These are phyloP conservation scores for Prunus armeniaca DNA, from an alignment of 306 rosid species.

Conservation along the genomic window DNA sequence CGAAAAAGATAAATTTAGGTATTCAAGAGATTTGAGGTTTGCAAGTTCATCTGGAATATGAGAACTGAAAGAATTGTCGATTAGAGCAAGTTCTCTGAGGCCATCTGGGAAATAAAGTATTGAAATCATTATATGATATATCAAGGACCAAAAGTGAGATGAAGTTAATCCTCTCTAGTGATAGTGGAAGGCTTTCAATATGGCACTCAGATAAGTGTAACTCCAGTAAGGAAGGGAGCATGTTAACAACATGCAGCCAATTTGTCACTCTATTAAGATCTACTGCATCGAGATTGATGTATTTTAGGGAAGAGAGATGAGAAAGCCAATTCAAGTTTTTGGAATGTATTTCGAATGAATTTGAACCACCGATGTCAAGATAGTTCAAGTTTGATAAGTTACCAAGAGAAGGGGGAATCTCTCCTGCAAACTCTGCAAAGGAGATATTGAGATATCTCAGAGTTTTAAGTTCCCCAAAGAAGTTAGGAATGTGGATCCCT, in stretches of 20 bases:
- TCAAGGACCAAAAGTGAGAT: background rate
- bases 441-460: constrained; percentile 36
- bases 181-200: background rate
- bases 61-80: fast-evolving
- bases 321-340: constrained; percentile 19
- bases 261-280: constrained; percentile 17
- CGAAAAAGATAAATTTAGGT: fast-evolving
- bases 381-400: background rate
- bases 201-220: background rate
- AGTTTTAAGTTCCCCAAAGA: constrained; percentile 30
- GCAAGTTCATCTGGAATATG: background rate
- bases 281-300: constrained; percentile 20
- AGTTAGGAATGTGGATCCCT: constrained; percentile 17
- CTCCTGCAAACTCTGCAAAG: constrained; percentile 18
- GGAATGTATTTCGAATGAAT: too few species aligned
- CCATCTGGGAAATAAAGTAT: background rate
- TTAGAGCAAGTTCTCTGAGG: background rate
- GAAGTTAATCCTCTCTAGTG: background rate
- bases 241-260: constrained; percentile 7
- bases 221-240: background rate
- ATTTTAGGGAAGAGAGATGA: constrained; percentile 32
- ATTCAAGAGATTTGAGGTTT: background rate
- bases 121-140: fast-evolving
- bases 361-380: constrained; percentile 2
- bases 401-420: background rate